Conservation (phyloP, 805 yeast genomes). For the Yamadazyma scolyti region DNA sequence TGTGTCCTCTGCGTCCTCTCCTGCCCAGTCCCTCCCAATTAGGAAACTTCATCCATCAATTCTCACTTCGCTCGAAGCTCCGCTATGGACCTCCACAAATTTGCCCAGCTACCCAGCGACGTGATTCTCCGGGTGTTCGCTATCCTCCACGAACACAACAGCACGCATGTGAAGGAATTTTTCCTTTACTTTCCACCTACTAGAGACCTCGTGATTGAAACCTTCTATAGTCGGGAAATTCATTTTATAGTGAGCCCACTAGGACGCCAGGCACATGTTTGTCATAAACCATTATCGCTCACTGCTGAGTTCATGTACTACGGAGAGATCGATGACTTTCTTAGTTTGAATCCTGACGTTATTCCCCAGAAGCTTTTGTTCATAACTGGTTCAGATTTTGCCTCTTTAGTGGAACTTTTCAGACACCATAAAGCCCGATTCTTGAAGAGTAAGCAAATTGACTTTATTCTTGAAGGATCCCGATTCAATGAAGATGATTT, state of each 20-base stretch:
- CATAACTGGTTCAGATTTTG: conserved; percentile 28
- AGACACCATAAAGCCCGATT: conserved; percentile 16
- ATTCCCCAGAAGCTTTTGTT: conserved; percentile 24
- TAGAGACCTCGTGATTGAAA: conserved; percentile 20
- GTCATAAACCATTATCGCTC: conserved; percentile 3
- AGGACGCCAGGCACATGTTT: conserved; percentile 8
- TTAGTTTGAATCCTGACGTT: conserved; percentile 24
- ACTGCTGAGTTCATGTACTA: conserved; percentile 18
- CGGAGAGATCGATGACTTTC: conserved; percentile 30
- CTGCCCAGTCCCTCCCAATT: too few relatives aligned
- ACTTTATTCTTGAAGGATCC: conserved; percentile 25
- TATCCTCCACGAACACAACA: conserved; percentile 15
- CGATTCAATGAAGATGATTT: conserved; percentile 17
- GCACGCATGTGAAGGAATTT: conserved; percentile 20
- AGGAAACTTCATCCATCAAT: too few relatives aligned
- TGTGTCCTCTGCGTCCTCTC: too few relatives aligned
- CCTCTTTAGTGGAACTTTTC: conserved; percentile 22
- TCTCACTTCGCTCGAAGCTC: too few relatives aligned
- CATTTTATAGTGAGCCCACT: conserved; percentile 30
- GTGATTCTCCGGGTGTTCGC: conserved; percentile 15
- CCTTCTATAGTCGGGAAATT: conserved; percentile 26
- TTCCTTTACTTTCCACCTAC: conserved; percentile 16
- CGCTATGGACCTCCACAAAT: too few relatives aligned
- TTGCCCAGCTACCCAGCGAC: conserved; percentile 18
- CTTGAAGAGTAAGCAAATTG: conserved; percentile 14